Percentiles rank a stretch among this genome's conserved stretches.
Evolutionary conservation across 1,284 basidiomycete species (phyloP).

Genomic region (Sporisorium exsertum): DNA sequence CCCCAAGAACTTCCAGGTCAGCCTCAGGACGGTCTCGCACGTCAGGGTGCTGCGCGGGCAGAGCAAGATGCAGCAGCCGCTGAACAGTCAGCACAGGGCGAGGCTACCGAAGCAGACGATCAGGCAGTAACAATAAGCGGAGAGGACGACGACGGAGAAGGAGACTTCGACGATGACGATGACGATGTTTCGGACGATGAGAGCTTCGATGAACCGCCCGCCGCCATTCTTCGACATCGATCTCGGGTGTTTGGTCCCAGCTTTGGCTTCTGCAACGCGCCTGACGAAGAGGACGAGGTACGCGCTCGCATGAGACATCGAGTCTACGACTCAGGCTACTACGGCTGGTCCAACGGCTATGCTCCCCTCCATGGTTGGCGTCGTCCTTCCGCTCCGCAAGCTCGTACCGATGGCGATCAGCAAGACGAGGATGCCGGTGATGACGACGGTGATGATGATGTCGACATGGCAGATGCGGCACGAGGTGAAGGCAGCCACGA

Average conservation of each 20-base stretch:
- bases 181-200: conserved; percentile 18
- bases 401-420: conserved; percentile 1
- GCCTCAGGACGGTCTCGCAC: conserved; percentile 18
- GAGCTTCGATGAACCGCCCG: conserved; percentile 41
- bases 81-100: not conserved
- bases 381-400: not conserved
- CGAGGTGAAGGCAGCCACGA: conserved; percentile 13
- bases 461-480: conserved; percentile 10
- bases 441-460: conserved; percentile 13
- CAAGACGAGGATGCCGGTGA: conserved; percentile 15
- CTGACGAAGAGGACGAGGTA: conserved; percentile 42
- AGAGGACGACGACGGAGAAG: not conserved
- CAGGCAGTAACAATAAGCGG: not conserved
- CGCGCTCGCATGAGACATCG: conserved; percentile 40
- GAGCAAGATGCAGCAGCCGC: not conserved
- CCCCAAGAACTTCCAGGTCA: conserved; percentile 43
- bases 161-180: not conserved
- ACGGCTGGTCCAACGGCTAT: conserved; percentile 43
- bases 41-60: conserved; percentile 23
- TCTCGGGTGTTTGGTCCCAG: conserved; percentile 41
- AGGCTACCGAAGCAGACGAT: not conserved
- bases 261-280: conserved; percentile 41
- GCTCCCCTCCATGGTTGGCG: conserved; percentile 45
- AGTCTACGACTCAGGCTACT: conserved; percentile 48
- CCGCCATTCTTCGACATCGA: conserved; percentile 28